Base-by-base conservation (phyloP, 768 basidiomycete species). In the Wakefieldia striispora region DNA sequence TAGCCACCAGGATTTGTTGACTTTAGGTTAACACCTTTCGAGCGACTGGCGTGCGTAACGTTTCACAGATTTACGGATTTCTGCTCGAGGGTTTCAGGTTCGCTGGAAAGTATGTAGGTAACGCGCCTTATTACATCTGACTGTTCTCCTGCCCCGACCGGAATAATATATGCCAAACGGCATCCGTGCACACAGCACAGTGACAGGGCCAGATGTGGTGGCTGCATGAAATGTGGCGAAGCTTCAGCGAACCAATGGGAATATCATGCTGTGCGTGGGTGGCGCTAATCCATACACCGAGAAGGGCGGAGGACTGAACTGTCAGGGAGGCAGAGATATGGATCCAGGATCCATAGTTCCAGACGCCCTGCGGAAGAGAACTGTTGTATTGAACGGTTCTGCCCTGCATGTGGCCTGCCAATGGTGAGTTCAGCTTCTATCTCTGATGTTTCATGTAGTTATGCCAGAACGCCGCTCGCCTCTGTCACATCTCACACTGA, bases 401-500 rank as follows among this genome's bases (percentile, higher is more conserved):
- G 11, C 29, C 4, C 29, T 26, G 26, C 8, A 8, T 6, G 8
- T 26, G 26, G 26, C 26, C 26, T 11, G n/a, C n/a, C n/a, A n/a
- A n/a, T n/a, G 29, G 36, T 26, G 29, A 14, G 34, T 21, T 47
- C 27, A 47, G 40, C 47, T 50, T 54, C 61, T 31, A 52, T 64
- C 33, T 54, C 41, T 17, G 29, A 51, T 19, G n/a, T 36, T 36
- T 26, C 40, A n/a, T 43, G 43, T 42, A n/a, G n/a, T n/a, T n/a
- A 36, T 38, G 48, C 49, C 36, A 39, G 46, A 47, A 43, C 52
- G 49, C 56, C 58, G 50, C 62, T 64, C 59, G 51, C 52, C 55
- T 61, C 45, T 49, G 50, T 29, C 38, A n/a, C n/a, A 40, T 47
- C 45, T 52, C 54, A 37, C 53, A 39, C 40, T 29, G 49, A 49